phyloP scores from a whole-genome alignment of 2,329 filamentous ascomycete genomes.

The Scorias spongiosa region DNA sequence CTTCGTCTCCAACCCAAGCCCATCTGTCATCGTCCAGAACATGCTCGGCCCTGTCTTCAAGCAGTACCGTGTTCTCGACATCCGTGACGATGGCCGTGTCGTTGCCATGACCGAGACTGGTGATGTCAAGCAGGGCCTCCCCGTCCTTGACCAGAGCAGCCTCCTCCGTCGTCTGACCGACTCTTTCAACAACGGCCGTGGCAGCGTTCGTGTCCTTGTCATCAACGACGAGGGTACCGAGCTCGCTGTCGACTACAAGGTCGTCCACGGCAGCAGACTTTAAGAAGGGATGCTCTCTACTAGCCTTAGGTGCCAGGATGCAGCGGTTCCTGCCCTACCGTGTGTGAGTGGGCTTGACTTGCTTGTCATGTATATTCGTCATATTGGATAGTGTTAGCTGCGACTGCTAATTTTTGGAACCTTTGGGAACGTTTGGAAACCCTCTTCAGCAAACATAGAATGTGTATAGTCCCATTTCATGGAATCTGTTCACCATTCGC shows the following conservation, averaged over 20 bases:
- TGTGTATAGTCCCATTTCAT: too few species aligned
- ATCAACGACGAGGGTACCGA: conserved; percentile 86
- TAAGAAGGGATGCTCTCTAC: conserved; percentile 23
- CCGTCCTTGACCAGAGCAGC: conserved; percentile 88
- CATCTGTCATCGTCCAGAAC: conserved; percentile 95
- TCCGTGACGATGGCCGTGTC: conserved; percentile 66
- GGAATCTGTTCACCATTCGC: too few species aligned
- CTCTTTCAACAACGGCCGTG: conserved; percentile 81
- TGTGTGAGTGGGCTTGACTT: too few species aligned
- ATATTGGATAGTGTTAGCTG: too few species aligned
- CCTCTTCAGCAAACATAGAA: too few species aligned
- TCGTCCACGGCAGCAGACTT: conserved; percentile 65
- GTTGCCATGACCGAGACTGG: conserved; percentile 98
- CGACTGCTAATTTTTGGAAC: too few species aligned
- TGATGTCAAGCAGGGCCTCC: conserved; percentile 91
- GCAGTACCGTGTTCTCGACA: conserved; percentile 98
- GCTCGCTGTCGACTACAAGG: conserved; percentile 97
- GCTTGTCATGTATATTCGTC: too few species aligned
- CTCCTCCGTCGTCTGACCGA: conserved; percentile 67
- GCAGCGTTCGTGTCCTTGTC: conserved; percentile 86
- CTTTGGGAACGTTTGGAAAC: too few species aligned
- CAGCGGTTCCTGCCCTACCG: too few species aligned
- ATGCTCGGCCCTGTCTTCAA: conserved; percentile 99
- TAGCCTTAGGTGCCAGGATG: too few species aligned
- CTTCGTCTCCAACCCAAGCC: conserved; percentile 92